Conservation (phyloP, 2,329 filamentous ascomycete genomes). For the Magnaporthales sp. region DNA sequence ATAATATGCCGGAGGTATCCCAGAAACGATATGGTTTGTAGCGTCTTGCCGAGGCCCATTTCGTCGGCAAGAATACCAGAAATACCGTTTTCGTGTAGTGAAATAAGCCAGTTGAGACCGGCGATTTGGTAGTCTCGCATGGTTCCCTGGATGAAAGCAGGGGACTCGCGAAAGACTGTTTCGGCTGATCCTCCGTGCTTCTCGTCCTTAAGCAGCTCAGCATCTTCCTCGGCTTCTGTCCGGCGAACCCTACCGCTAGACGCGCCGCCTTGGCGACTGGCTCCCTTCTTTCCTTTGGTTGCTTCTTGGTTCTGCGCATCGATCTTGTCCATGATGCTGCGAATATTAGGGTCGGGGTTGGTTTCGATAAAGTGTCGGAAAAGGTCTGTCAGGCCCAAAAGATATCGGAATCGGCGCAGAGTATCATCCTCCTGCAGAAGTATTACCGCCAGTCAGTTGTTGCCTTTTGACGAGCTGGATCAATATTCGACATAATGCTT, state of each 20-base stretch:
- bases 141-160: conserved; percentile 73
- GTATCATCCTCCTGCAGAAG: conserved; percentile 76
- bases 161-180: conserved; percentile 89
- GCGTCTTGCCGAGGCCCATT: conserved; percentile 96
- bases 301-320: conserved; percentile 83
- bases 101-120: conserved; percentile 95
- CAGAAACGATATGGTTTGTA: conserved; percentile 95
- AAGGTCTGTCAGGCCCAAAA: conserved; percentile 88
- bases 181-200: conserved; percentile 78
- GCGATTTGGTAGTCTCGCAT: conserved; percentile 98
- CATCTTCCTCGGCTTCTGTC: conserved; percentile 96
- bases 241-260: conserved; percentile 69
- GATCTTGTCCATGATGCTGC: conserved; percentile 88
- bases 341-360: conserved; percentile 90
- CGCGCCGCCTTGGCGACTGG: conserved; percentile 76
- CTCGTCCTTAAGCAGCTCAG: conserved; percentile 79
- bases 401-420: conserved; percentile 86
- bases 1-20: conserved; percentile 89
- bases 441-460: conserved; percentile 6
- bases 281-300: conserved; percentile 61
- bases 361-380: conserved; percentile 99
- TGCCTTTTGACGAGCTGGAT: neutral
- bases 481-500: neutral
- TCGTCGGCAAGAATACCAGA: conserved; percentile 96
- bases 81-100: conserved; percentile 96